Evolutionary conservation across 805 yeast species (phyloP).

Genomic region (Wickerhamiella cacticola): DNA sequence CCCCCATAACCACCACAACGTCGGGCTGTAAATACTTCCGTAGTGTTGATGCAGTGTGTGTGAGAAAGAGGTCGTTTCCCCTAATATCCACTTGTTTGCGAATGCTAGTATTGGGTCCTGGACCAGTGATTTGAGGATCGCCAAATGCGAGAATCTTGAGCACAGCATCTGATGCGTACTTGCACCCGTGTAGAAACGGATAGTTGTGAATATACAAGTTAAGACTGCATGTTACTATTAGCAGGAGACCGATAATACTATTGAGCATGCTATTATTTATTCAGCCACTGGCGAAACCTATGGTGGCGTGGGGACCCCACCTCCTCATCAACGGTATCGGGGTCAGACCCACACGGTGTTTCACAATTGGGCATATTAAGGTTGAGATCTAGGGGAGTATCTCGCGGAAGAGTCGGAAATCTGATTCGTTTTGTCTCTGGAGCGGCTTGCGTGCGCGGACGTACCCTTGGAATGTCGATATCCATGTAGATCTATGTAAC

Average conservation of each 20-base stretch:
- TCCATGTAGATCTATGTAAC: neutral
- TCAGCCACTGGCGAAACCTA: slow-evolving; percentile 11
- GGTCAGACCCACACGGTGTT: too few relatives aligned
- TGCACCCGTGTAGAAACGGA: slow-evolving; percentile 27
- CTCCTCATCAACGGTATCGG: neutral
- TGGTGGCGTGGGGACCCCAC: neutral
- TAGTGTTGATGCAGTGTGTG: slow-evolving; percentile 68
- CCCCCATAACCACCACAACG: slow-evolving; percentile 85
- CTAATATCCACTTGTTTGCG: slow-evolving; percentile 66
- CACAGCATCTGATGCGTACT: slow-evolving; percentile 26
- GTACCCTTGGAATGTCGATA: neutral
- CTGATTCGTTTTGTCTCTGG: neutral
- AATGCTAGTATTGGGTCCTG: slow-evolving; percentile 57
- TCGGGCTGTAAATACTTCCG: slow-evolving; percentile 53
- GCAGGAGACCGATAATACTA: neutral
- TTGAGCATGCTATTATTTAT: slow-evolving; percentile 4
- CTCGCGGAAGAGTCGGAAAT: neutral
- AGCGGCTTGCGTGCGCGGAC: neutral
- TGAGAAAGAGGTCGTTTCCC: slow-evolving; percentile 83
- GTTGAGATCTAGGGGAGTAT: neutral
- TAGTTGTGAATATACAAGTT: slow-evolving; percentile 64
- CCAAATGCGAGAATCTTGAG: slow-evolving; percentile 74
- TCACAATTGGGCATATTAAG: neutral
- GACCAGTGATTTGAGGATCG: slow-evolving; percentile 94
- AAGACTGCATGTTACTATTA: slow-evolving; percentile 24